A percentile compares a stretch with the other conserved stretches of the same genome.
phyloP scores from a whole-genome alignment of 768 basidiomycete species.

The Leccinum subgranulosum region DNA sequence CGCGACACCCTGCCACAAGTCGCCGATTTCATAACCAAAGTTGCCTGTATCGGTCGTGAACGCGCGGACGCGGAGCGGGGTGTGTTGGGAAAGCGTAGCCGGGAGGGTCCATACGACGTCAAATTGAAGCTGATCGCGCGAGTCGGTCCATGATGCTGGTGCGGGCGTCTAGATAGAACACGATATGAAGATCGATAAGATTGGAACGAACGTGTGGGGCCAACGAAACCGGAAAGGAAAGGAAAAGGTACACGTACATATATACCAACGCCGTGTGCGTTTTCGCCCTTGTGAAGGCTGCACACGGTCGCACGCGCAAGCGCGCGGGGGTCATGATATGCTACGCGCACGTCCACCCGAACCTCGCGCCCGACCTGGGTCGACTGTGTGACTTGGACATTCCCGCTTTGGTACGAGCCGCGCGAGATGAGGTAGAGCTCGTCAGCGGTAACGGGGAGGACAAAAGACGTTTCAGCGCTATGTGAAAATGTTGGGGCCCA shows the following conservation, averaged over 20 bases:
- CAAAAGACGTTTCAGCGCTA: slow-evolving; percentile 24
- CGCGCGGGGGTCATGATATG: slow-evolving; percentile 23
- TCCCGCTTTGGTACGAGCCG: slow-evolving; percentile 27
- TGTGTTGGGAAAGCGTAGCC: background rate
- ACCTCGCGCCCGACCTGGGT: slow-evolving; percentile 9
- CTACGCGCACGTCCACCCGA: slow-evolving; percentile 28
- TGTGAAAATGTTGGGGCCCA: slow-evolving; percentile 17
- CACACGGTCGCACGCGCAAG: slow-evolving; percentile 32
- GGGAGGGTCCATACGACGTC: slow-evolving; percentile 32
- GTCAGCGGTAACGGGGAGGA: slow-evolving; percentile 29
- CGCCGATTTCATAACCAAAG: slow-evolving; percentile 28
- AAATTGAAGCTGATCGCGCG: slow-evolving; percentile 22
- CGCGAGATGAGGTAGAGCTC: slow-evolving; percentile 34
- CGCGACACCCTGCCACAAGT: slow-evolving; percentile 25
- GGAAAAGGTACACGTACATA: slow-evolving; percentile 25
- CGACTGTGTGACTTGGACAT: slow-evolving; percentile 17
- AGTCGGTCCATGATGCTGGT: background rate
- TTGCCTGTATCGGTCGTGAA: slow-evolving; percentile 29
- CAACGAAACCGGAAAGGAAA: background rate
- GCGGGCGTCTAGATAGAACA: slow-evolving; percentile 17
- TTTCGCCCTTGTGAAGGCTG: slow-evolving; percentile 23
- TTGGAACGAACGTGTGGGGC: background rate
- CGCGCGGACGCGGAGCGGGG: slow-evolving; percentile 22
- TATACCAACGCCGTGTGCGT: slow-evolving; percentile 35
- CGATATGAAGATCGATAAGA: background rate